Percentiles rank a stretch among this genome's conserved stretches.
Evolutionary conservation across 768 basidiomycete genomes (phyloP).

Genomic region (Phanerodontia chrysosporium): DNA sequence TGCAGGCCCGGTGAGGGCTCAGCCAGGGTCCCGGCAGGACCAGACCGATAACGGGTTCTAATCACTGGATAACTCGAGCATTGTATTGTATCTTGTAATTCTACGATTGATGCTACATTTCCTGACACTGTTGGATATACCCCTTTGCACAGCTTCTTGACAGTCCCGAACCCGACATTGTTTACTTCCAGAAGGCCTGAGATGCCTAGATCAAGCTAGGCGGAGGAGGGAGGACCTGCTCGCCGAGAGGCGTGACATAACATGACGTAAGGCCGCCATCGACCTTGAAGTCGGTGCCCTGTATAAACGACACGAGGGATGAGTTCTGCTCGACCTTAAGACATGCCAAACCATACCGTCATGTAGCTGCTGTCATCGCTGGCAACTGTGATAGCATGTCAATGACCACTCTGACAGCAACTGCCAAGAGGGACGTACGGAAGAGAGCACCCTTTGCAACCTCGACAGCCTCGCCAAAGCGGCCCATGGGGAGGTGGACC

Average conservation of each 20-base stretch:
- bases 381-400: conserved; percentile 50
- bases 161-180: not conserved
- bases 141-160: not conserved
- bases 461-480: conserved; percentile 96
- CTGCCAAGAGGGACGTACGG: conserved; percentile 51
- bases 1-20: not conserved
- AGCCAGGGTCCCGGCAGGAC: not conserved
- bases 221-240: conserved; percentile 69
- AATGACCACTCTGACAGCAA: not conserved
- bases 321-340: not conserved
- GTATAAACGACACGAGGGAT: not conserved
- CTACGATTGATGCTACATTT: not conserved
- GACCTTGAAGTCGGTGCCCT: conserved; percentile 93
- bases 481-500: conserved; percentile 92
- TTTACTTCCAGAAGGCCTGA: not conserved
- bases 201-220: conserved; percentile 45
- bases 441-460: conserved; percentile 91
- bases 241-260: conserved; percentile 88
- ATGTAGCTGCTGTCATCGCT: conserved; percentile 96
- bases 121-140: not conserved
- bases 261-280: conserved; percentile 91
- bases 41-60: not conserved
- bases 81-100: not conserved
- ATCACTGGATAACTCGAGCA: not conserved
- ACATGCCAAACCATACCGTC: conserved; percentile 54